Evolutionary conservation across 495 filamentous ascomycete species (phyloP), one percentile per base, ranked within the genome.

Genomic region (Evansstolkia leycettana): DNA sequence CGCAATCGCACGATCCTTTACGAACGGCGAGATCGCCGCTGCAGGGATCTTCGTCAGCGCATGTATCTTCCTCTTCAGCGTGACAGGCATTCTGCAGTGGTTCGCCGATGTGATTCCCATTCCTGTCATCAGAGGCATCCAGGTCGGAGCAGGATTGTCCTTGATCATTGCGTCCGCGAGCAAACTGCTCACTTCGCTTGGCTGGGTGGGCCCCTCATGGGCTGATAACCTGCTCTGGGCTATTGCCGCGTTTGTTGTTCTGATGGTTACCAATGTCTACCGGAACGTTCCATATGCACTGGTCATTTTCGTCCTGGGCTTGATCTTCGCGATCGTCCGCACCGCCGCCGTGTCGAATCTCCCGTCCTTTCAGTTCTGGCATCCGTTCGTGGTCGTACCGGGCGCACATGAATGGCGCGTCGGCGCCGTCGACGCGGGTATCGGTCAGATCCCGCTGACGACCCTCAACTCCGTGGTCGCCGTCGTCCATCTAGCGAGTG

Each of bases 391-490:
- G 25, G 46, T 57, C 10, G 24, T 73, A 4, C 76, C 75, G 1
- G 43, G 40, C 23, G 57, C 61, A 24, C 31, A 41, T 8, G 56
- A 70, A 28, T 75, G 71, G 54, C 38, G 41, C 0, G 54, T 54
- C 5, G 75, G 73, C 19, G 58, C 64, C 2, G 28, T 75, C 4
- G 70, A 64, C 45, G 75, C 70, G 45, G 82, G 79, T 34, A 62
- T 94, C 19, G 84, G 84, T 7, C 89, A 96, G 47, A 64, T 96
- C 13, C 88, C 89, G 1, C 70, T 96, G 13, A 96, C 89, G 0
- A 79, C 82, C 0, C 68, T 95, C 17, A 96, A 96, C 60, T 94
- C 86, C 4, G 66, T 95, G 33, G 77, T 96, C 34, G 89, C 89
- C 0, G 85, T 85, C 5, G 69, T 75, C 9, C 76, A 84, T 27